These are phyloP conservation scores for Suillus subluteus DNA, from an alignment of 768 basidiomycete genomes.

Conservation along the genomic window DNA sequence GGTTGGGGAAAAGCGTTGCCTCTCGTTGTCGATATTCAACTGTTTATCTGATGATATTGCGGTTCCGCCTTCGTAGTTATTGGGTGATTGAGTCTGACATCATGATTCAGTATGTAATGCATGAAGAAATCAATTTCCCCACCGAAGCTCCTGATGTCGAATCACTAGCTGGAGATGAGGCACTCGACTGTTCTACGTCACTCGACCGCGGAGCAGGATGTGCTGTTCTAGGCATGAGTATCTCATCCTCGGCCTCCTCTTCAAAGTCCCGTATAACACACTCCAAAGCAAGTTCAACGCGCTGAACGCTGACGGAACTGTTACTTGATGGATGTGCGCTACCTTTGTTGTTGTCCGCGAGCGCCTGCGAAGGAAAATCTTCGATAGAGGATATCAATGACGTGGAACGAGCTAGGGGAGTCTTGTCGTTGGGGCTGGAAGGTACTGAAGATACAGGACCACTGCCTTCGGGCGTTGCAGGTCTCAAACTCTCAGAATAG, in stretches of 20 bases:
- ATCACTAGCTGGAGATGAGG: conserved; percentile 23
- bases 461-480: conserved; percentile 59
- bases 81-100: conserved; percentile 35
- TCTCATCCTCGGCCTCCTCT: conserved; percentile 74
- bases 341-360: conserved; percentile 17
- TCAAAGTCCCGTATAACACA: conserved; percentile 80
- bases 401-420: conserved; percentile 44
- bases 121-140: conserved; percentile 18
- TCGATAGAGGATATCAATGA: conserved; percentile 43
- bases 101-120: conserved; percentile 23
- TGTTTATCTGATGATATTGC: conserved; percentile 72
- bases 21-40: conserved; percentile 48
- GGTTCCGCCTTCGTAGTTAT: conserved; percentile 63
- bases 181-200: conserved; percentile 30
- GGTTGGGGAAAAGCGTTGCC: conserved; percentile 61
- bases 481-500: conserved; percentile 51
- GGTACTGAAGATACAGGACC: conserved; percentile 41
- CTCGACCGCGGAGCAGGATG: conserved; percentile 45
- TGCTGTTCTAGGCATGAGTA: conserved; percentile 70
- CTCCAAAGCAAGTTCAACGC: conserved; percentile 73
- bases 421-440: conserved; percentile 48
- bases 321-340: conserved; percentile 41
- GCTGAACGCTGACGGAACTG: conserved; percentile 51
- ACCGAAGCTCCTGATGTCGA: conserved; percentile 26
- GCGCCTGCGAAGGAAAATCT: conserved; percentile 25